Evolutionary conservation across 1,139 yeast species (phyloP).

Genomic region (Hanseniaspora gamundiae): DNA sequence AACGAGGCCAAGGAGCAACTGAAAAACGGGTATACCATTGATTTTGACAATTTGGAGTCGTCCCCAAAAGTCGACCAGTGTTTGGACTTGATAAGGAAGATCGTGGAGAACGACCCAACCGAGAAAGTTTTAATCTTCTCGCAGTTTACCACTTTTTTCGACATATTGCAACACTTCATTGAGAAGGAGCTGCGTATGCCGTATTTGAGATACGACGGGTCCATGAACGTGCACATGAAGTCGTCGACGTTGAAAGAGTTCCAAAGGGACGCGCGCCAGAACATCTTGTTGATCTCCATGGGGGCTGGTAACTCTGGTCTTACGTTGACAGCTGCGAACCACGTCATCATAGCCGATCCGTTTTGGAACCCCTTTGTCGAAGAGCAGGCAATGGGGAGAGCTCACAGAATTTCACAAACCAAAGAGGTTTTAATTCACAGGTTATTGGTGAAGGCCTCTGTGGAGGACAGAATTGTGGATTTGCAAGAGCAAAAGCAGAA

Average conservation of each 20-base stretch:
- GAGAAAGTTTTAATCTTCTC: constrained; percentile 73
- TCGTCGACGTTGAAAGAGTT: constrained; percentile 51
- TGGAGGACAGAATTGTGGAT: constrained; percentile 75
- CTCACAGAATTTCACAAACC: constrained; percentile 84
- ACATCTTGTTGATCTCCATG: constrained; percentile 59
- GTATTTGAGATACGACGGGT: constrained; percentile 66
- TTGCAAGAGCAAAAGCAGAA: constrained; percentile 66
- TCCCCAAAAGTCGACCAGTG: constrained; percentile 47
- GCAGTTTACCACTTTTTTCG: constrained; percentile 72
- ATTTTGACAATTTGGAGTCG: constrained; percentile 24
- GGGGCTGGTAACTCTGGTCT: constrained; percentile 91
- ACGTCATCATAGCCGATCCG: constrained; percentile 81
- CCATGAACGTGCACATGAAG: constrained; percentile 58
- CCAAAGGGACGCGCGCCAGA: constrained; percentile 39
- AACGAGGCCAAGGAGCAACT: constrained; percentile 19
- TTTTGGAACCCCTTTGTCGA: constrained; percentile 97
- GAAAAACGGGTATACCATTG: constrained; percentile 24
- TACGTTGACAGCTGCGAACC: constrained; percentile 86
- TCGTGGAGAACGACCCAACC: constrained; percentile 31
- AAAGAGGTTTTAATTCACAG: constrained; percentile 64
- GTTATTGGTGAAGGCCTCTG: constrained; percentile 51
- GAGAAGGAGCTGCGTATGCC: constrained; percentile 32
- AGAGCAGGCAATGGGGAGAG: constrained; percentile 92
- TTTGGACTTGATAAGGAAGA: constrained; percentile 33
- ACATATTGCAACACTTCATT: constrained; percentile 50